Evolutionary conservation across 352 stramenopile species (phyloP).

Genomic region (Phytophthora syringae): DNA sequence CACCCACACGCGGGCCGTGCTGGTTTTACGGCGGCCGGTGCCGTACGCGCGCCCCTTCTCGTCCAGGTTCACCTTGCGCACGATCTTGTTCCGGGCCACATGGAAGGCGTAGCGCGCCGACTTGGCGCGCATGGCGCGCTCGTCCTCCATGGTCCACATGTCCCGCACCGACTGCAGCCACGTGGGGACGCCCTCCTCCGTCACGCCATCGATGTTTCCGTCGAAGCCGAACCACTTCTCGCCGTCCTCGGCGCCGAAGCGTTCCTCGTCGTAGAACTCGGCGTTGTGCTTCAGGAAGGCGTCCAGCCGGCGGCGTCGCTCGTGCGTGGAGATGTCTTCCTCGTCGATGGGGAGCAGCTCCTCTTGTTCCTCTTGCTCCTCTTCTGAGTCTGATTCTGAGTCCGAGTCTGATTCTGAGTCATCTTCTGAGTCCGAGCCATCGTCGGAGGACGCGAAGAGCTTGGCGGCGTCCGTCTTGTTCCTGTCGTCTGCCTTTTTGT

Average conservation of each 20-base stretch:
- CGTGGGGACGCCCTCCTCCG: slow-evolving; percentile 75
- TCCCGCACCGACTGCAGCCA: slow-evolving; percentile 86
- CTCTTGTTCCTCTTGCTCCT: slow-evolving; percentile 19
- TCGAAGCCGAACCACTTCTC: slow-evolving; percentile 86
- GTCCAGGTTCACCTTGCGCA: slow-evolving; percentile 76
- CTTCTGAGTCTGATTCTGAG: slow-evolving; percentile 39
- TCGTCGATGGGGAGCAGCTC: slow-evolving; percentile 43
- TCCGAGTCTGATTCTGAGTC: slow-evolving; percentile 23
- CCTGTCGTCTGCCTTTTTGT: slow-evolving; percentile 13
- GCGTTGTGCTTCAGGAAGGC: slow-evolving; percentile 49
- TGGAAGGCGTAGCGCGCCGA: slow-evolving; percentile 66
- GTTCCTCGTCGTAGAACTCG: slow-evolving; percentile 76
- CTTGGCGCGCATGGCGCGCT: slow-evolving; percentile 76
- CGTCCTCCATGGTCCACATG: slow-evolving; percentile 65
- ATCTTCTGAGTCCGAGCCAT: slow-evolving; percentile 23
- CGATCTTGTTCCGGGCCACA: slow-evolving; percentile 77
- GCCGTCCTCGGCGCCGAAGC: slow-evolving; percentile 66
- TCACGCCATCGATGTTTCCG: slow-evolving; percentile 78
- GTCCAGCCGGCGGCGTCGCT: slow-evolving; percentile 36
- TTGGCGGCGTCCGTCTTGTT: slow-evolving; percentile 29
- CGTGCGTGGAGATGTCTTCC: slow-evolving; percentile 35
- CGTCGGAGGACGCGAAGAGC: slow-evolving; percentile 35
- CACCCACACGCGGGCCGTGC: slow-evolving; percentile 94
- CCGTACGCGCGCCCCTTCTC: slow-evolving; percentile 87
- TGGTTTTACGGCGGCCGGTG: slow-evolving; percentile 95